Evolutionary conservation across 306 rosid genomes (phyloP), one percentile per base, ranked within the genome.

Genomic region (Urtica urens): DNA sequence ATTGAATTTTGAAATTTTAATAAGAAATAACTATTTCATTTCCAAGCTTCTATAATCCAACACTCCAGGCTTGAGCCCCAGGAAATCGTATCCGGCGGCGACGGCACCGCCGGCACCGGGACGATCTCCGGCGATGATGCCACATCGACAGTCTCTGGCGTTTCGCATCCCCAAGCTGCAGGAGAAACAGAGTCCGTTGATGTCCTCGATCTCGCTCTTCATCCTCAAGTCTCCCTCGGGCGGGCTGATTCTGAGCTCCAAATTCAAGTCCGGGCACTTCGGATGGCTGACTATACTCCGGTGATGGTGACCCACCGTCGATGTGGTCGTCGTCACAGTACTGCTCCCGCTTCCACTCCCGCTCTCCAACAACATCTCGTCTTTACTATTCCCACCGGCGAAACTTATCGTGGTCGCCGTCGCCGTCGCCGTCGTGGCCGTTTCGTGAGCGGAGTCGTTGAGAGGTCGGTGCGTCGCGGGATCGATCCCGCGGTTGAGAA

Each of bases 41-140:
- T 90, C 78, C 81, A 84, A 79, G 59, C 84, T 56, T 73, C 81
- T 84, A 53, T 82, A 88, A 76, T 81, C 95, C 77, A 84, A 67
- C 64, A 81, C 78, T 59, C 58, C 80, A 38, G 42, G 44, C 64
- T 72, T 78, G 75, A 88, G 60, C 3, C 93, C 95, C 73, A 88
- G 73, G 93, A 88, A 78, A 78, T 83, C 95, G 55, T 81, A 88
- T 22, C 80, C 75, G 53, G 62, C 17, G n/a, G 25, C 18, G 60
- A 16, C 45, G 59, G 53, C 57, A 11, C 46, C 59, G 23, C 33
- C 45, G 46, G 33, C 33, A 4, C 33, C 33, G 10, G 30, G 23
- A 40, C 23, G 23, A 5, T 66, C 60, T 13, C 51, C 61, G 14
- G 38, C 45, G 47, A 57, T 18, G 3, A 45, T 49, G 20, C 72